phyloP scores from a whole-genome alignment of 2,329 filamentous ascomycete species.

The Pseudopyricularia cyperi region DNA sequence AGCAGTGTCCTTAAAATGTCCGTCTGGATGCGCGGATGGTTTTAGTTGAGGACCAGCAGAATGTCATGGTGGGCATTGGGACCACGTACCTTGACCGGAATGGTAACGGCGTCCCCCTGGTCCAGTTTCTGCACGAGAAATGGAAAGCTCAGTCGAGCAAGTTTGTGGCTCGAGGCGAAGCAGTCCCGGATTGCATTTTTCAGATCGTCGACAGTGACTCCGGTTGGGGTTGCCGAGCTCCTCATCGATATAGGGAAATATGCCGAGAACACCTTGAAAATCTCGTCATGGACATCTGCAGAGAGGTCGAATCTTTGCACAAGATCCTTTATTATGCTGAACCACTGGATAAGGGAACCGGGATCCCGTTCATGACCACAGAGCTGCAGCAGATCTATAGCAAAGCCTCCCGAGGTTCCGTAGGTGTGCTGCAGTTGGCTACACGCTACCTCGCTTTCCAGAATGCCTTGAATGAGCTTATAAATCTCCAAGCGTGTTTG shows the following conservation, averaged over 20 bases:
- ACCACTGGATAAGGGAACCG: slow-evolving; percentile 43
- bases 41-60: no score
- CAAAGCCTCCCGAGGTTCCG: slow-evolving; percentile 29
- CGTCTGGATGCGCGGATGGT: slow-evolving; percentile 18
- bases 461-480: slow-evolving; percentile 29
- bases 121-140: slow-evolving; percentile 45
- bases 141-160: slow-evolving; percentile 33
- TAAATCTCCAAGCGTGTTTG: slow-evolving; percentile 40
- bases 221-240: slow-evolving; percentile 31
- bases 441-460: slow-evolving; percentile 27
- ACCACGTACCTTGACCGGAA: slow-evolving; percentile 37
- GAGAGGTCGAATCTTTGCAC: slow-evolving; percentile 20
- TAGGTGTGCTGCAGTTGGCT: slow-evolving; percentile 31
- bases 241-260: slow-evolving; percentile 49
- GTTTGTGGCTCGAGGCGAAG: slow-evolving; percentile 34
- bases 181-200: slow-evolving; percentile 39
- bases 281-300: slow-evolving; percentile 30
- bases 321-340: slow-evolving; percentile 27
- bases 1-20: slow-evolving; percentile 44
- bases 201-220: slow-evolving; percentile 42
- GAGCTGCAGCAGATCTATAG: slow-evolving; percentile 33
- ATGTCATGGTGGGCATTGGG: no score
- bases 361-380: slow-evolving; percentile 44
- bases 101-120: slow-evolving; percentile 43
- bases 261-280: slow-evolving; percentile 42